A percentile compares a stretch with the other conserved stretches of the same genome.
phyloP scores from a whole-genome alignment of 2,329 filamentous ascomycete species.

The Clonostachys rosea region DNA sequence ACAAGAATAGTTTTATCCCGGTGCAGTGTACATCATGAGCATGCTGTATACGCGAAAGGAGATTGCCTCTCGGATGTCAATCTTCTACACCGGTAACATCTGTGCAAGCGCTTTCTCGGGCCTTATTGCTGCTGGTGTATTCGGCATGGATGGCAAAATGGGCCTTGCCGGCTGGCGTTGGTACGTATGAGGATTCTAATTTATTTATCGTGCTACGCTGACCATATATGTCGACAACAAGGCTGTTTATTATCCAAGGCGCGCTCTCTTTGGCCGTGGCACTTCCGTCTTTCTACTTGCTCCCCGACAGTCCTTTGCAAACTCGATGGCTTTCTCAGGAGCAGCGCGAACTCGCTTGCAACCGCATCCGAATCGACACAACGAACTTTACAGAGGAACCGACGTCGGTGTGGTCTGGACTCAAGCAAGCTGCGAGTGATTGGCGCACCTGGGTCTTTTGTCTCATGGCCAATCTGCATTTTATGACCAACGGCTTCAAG shows the following conservation, averaged over 20 bases:
- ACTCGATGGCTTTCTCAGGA: slow-evolving; percentile 34
- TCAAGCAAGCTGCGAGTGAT: slow-evolving; percentile 36
- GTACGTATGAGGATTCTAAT: slow-evolving; percentile 10
- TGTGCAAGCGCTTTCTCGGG: slow-evolving; percentile 63
- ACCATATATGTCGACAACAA: slow-evolving; percentile 1
- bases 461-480: slow-evolving; percentile 45
- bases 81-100: slow-evolving; percentile 52
- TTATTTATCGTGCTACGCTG: no score
- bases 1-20: slow-evolving; percentile 19
- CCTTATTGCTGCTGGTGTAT: slow-evolving; percentile 53
- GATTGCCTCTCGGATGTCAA: slow-evolving; percentile 51
- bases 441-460: slow-evolving; percentile 43
- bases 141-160: slow-evolving; percentile 25
- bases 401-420: slow-evolving; percentile 33
- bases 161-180: slow-evolving; percentile 58
- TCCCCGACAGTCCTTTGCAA: slow-evolving; percentile 34
- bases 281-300: slow-evolving; percentile 16
- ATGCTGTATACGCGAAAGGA: slow-evolving; percentile 59
- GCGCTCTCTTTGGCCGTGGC: slow-evolving; percentile 25
- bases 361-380: slow-evolving; percentile 37
- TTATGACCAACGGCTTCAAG: slow-evolving; percentile 42
- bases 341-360: slow-evolving; percentile 32
- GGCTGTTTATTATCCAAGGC: slow-evolving; percentile 64
- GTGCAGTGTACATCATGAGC: slow-evolving; percentile 18
- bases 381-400: slow-evolving; percentile 33